These are phyloP conservation scores for Pestalotiopsis sp. DNA, from an alignment of 2,329 filamentous ascomycete genomes.

Conservation along the genomic window DNA sequence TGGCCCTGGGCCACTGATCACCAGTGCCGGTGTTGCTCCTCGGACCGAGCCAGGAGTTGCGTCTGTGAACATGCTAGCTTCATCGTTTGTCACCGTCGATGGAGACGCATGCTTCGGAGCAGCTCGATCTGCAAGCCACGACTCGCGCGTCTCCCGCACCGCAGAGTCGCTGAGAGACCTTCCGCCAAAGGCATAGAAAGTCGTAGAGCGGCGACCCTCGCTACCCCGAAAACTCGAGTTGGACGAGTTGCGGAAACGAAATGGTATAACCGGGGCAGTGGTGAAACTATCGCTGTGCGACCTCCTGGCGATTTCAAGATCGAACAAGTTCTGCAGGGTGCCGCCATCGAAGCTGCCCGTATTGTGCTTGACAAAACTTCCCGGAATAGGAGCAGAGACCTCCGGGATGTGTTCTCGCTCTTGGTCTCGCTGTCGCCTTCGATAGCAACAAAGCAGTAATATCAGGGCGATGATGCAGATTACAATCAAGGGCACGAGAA, in stretches of 20 bases:
- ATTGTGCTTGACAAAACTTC: conserved; percentile 27
- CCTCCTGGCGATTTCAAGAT: conserved; percentile 18
- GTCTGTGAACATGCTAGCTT: conserved; percentile 2
- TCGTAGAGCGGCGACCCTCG: background rate
- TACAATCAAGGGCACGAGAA: conserved; percentile 24
- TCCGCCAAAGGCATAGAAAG: background rate
- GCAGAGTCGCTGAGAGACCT: conserved; percentile 3
- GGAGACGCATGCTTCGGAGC: background rate
- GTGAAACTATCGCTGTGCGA: conserved; percentile 1
- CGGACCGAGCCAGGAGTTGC: background rate
- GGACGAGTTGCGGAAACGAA: background rate
- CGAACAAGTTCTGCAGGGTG: conserved; percentile 21
- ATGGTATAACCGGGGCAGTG: background rate
- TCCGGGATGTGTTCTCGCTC: conserved; percentile 22
- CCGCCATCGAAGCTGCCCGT: conserved; percentile 19
- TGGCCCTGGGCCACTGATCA: background rate
- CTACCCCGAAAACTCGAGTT: conserved; percentile 13
- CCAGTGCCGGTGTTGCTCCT: conserved; percentile 1
- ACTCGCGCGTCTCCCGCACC: conserved; percentile 8
- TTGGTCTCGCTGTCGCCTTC: conserved; percentile 24
- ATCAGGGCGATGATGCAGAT: conserved; percentile 19
- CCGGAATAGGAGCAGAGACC: conserved; percentile 32
- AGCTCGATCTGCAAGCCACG: conserved; percentile 2
- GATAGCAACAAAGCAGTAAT: conserved; percentile 24
- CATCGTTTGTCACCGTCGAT: background rate